Percentiles rank a stretch among this genome's conserved stretches.
phyloP scores from a whole-genome alignment of 768 basidiomycete genomes.

The Leucocoprinus sp. region DNA sequence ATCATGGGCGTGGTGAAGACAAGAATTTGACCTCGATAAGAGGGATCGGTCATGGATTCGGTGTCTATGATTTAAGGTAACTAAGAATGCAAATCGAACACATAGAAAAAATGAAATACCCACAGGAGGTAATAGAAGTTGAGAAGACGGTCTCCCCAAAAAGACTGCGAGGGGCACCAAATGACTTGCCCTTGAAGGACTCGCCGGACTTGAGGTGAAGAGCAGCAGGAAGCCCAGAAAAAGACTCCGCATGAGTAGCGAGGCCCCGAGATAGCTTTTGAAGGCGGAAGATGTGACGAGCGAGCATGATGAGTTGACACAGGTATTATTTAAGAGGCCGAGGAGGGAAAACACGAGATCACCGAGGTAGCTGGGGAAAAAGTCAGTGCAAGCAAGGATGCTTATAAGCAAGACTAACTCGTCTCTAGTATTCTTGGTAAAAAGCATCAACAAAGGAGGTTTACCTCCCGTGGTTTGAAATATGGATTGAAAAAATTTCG shows the following conservation, averaged over 20 bases:
- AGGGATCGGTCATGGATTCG: conserved; percentile 99
- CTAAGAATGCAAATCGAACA: conserved; percentile 9
- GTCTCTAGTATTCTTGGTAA: conserved; percentile 83
- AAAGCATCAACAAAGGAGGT: conserved; percentile 55
- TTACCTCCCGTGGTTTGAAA: conserved; percentile 15
- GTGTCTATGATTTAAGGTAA: conserved; percentile 55
- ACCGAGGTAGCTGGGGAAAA: conserved; percentile 64
- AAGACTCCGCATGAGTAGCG: conserved; percentile 54
- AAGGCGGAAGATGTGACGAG: conserved; percentile 42
- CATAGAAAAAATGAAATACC: conserved; percentile 21
- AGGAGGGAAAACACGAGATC: conserved; percentile 83
- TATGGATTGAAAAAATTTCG: conserved; percentile 10
- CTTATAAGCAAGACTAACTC: conserved; percentile 43
- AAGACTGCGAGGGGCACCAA: conserved; percentile 79
- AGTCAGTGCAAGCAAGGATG: conserved; percentile 17
- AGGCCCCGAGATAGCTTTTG: conserved; percentile 49
- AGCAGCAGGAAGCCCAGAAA: conserved; percentile 56
- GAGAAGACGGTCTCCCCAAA: conserved; percentile 99
- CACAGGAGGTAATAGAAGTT: conserved; percentile 97
- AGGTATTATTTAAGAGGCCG: conserved; percentile 25
- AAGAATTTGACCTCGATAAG: conserved; percentile 95
- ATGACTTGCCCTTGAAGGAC: conserved; percentile 82
- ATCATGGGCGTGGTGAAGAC: conserved; percentile 98
- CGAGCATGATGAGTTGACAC: conserved; percentile 37
- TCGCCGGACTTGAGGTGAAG: conserved; percentile 93